Conservation (phyloP, 2,329 filamentous ascomycete species). For the Alternaria solani region DNA sequence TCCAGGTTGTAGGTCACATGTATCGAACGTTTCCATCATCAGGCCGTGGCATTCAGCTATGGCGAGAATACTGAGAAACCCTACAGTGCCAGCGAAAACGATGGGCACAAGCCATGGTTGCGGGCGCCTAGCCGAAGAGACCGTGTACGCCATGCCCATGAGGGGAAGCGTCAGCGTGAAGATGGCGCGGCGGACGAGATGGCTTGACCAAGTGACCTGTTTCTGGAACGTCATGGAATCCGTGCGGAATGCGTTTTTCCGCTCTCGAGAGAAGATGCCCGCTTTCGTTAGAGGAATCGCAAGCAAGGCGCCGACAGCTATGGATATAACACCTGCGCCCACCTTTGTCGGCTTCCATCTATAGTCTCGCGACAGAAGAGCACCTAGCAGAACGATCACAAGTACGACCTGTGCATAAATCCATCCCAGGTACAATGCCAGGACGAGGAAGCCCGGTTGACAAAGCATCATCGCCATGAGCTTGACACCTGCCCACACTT, state of each 20-base stretch:
- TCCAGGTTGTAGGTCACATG: conserved; percentile 77
- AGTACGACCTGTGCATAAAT: conserved; percentile 80
- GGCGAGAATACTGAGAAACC: conserved; percentile 75
- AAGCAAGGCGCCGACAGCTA: conserved; percentile 73
- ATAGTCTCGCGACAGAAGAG: conserved; percentile 75
- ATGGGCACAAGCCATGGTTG: conserved; percentile 68
- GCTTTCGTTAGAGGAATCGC: conserved; percentile 79
- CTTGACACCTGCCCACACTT: conserved; percentile 73
- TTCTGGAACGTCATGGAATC: conserved; percentile 73
- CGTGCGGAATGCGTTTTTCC: conserved; percentile 65
- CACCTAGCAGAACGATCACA: conserved; percentile 73
- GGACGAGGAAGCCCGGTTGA: conserved; percentile 75
- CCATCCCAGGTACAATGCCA: conserved; percentile 78
- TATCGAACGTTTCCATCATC: conserved; percentile 83
- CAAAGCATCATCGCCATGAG: conserved; percentile 74
- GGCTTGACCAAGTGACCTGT: conserved; percentile 73
- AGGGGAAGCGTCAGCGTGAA: conserved; percentile 74
- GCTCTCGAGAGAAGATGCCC: conserved; percentile 71
- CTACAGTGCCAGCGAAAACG: conserved; percentile 70
- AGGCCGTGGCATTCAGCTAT: conserved; percentile 79
- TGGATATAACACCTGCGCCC: conserved; percentile 69
- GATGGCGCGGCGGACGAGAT: conserved; percentile 71
- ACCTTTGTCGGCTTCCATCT: conserved; percentile 69
- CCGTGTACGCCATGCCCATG: conserved; percentile 71
- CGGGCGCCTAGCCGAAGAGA: conserved; percentile 69